Evolutionary conservation across 2,329 filamentous ascomycete genomes (phyloP), one percentile per base, ranked within the genome.

Genomic region (Trichocomaceae sp.): DNA sequence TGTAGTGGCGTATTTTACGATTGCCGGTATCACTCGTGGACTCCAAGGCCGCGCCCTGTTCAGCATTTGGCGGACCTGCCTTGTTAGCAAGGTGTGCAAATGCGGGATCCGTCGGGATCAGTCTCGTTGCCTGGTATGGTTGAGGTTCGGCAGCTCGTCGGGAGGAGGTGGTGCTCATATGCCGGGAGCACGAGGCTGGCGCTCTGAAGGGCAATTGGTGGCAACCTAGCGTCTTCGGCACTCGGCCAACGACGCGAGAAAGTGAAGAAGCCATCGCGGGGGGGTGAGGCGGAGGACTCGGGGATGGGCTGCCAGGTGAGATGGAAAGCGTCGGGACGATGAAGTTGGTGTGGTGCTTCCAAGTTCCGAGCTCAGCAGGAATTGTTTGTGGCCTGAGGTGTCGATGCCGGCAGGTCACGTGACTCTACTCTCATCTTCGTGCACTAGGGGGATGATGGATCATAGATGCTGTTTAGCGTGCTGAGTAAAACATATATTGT

Each of bases 1-100:
- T 99, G 78, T 99, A 99, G 77, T 99, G 93, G 63, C 93, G 85
- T 72, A 99, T 87, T 82, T 96, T 97, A 74, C 92, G 86, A 75
- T 78, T 74, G 47, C 67, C 67, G 59, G 62, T 68, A 55, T 73
- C 67, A 59, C 62, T 66, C 55, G 72, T 67, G 53, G 73, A 76
- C 63, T 80, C 78, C 51, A 78, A 74, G 42, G 64, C 73, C 23
- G 77, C 70, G 60, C 74, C 75, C 57, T 67, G 63, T 55, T 77
- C 75, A 51, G 64, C 53, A 52, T 60, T 56, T 35, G 73, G 65
- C 33, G 74, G 64, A 61, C 73, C 66, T 49, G 74, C 69, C 57
- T 70, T 72, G 65, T 72, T 71, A 55, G 65, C 64, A 41, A 77
- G 68, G 45, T 71, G 68, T 45, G 71, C 72, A 63, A 84, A 84